These are phyloP conservation scores for Leccinum truebloodii DNA, from an alignment of 768 basidiomycete genomes.

Conservation along the genomic window DNA sequence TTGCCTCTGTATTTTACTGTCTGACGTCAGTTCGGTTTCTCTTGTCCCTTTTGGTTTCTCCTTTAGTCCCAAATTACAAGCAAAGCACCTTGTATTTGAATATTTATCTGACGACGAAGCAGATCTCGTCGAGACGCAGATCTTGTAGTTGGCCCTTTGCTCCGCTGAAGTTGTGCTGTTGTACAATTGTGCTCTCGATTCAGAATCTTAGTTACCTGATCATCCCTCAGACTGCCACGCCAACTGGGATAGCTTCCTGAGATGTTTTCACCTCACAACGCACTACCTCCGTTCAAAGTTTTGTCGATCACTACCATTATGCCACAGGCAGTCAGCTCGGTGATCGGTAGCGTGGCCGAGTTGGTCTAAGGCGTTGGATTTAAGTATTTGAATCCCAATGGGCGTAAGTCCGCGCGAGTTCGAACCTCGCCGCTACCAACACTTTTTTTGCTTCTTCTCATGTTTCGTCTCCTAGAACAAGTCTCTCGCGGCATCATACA, in stretches of 20 bases:
- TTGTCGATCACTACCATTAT: neutral
- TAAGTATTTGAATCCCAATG: conserved; percentile 83
- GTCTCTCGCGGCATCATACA: neutral
- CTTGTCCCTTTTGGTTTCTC: conserved; percentile 10
- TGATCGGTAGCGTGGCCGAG: conserved; percentile 75
- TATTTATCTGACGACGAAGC: conserved; percentile 8
- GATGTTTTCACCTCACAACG: neutral
- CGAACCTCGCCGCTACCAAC: conserved; percentile 86
- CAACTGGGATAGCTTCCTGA: neutral
- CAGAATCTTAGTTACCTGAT: neutral
- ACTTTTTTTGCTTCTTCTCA: conserved; percentile 10
- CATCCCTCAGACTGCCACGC: neutral
- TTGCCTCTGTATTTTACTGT: conserved; percentile 31
- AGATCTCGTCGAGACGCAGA: neutral
- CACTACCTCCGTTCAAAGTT: neutral
- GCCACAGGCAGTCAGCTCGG: neutral
- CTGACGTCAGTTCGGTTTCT: conserved; percentile 11
- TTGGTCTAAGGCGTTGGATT: conserved; percentile 92
- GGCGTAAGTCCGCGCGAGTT: conserved; percentile 85
- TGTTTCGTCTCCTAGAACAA: neutral
- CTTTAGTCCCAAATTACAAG: conserved; percentile 12
- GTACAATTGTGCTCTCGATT: neutral
- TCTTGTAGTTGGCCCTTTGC: neutral
- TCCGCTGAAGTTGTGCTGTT: neutral
- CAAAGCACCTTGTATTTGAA: conserved; percentile 22